phyloP scores from a whole-genome alignment of 2,329 filamentous ascomycete species.

The Fusarium secorum region DNA sequence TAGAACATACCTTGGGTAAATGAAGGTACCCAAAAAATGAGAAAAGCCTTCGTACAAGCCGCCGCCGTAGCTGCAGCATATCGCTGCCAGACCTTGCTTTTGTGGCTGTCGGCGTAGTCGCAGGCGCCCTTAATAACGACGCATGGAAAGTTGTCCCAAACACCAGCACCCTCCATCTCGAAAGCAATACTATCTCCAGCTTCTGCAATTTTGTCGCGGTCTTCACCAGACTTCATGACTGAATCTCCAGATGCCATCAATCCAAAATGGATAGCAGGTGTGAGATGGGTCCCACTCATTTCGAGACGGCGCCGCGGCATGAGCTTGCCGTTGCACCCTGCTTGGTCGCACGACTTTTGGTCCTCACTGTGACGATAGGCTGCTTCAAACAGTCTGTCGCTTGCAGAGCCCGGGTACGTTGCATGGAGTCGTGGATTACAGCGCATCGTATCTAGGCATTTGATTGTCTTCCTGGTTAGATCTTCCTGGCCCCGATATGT shows the following conservation, averaged over 20 bases:
- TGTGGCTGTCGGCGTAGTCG: not conserved
- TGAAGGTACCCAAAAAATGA: fast-evolving
- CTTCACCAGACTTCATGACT: not conserved
- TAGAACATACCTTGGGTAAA: fast-evolving
- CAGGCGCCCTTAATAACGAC: not conserved
- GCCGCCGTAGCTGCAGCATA: not conserved
- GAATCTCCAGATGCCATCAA: not conserved
- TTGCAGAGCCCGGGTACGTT: no score
- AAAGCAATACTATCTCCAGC: not conserved
- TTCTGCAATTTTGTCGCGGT: not conserved
- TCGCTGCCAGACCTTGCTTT: not conserved
- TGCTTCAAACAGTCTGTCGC: fast-evolving
- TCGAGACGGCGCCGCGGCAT: not conserved
- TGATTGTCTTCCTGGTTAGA: no score
- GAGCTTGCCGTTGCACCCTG: not conserved
- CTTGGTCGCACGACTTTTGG: not conserved
- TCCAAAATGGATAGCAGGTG: not conserved
- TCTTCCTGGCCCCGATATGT: no score
- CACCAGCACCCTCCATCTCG: not conserved
- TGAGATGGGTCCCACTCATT: fast-evolving
- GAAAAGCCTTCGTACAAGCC: not conserved
- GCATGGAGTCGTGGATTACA: no score
- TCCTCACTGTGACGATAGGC: not conserved
- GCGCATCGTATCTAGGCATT: no score
- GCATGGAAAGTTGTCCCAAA: not conserved